Base-by-base conservation (phyloP, 805 yeast genomes). In the Schwanniomyces vanrijiae region DNA sequence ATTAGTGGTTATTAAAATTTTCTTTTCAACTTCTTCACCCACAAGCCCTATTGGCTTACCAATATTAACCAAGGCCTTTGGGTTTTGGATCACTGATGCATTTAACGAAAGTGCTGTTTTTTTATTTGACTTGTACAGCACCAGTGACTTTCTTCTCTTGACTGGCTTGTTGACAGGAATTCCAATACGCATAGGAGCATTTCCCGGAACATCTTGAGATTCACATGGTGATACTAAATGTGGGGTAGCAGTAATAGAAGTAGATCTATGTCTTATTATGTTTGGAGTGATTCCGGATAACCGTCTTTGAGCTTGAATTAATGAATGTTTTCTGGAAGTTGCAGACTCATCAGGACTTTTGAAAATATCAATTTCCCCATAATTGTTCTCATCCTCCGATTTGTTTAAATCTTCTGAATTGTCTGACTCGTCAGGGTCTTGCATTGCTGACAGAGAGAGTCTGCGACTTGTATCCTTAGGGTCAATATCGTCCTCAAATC, bases 131-230 rank as follows among this genome's bases (percentile, higher is more conserved):
- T 55, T 45, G 31, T 44, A 49, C 19, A 48, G 11, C 6, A 47
- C 54, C 42, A 65, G 61, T 22, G 69, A 63, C 37, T 64, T 50
- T 42, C 76, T 60, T 44, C 69, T 58, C 33, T 61, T 65, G 16
- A 53, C 37, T 26, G 63, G 59, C 41, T 65, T 69, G 4, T 61
- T 54, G 9, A 58, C 48, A 1, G 77, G 77, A 24, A 73, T 68
- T n/a, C 65, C 71, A 44, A 72, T 73, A 31, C 64, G 61, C 34
- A 65, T 63, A 2, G 76, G 75, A 1, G 52, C 48, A n/a, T 48
- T 46, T 14, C 38, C 40, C 11, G 26, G 38, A 10, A 46, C 41
- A 7, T 45, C 43, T 11, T 28, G 35, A 2, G 59, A 50, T 33
- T 45, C 44, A 13, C 51, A 14, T 25, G 43, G 41, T 10, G 46